Base-by-base conservation (phyloP, 225 moss, liverwort and hornwort genomes). In the Straminergon stramineum region DNA sequence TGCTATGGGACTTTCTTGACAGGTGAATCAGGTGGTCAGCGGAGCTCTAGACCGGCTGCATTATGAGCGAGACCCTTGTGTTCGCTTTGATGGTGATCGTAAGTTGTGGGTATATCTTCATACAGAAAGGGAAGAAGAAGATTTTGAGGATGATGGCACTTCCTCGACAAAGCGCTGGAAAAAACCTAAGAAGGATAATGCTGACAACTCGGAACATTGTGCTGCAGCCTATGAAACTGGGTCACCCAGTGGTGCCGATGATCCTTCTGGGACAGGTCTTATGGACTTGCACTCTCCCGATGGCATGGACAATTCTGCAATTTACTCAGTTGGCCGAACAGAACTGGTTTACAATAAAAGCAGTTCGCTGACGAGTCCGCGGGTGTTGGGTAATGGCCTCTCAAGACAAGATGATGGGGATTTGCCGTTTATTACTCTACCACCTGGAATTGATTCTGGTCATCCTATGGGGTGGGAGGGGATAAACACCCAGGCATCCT, bases 11-110 rank as follows among this genome's bases (percentile, higher is more conserved):
- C 66, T 86, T 58, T 84, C 58, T 63, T 79, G 65, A 84, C 91
- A 95, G 95, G 93, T 95, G 90, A 96, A 94, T 87, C 96, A 96
- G 92, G 96, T 96, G 87, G 96, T 96, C n/a, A 96, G 96, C 91
- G 96, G 96, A 92, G 96, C 96, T 85, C 86, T 96, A 87, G 96
- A 96, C 86, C 96, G 96, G 69, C 89, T 96, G 89, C 96, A 96
- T 90, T 96, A 96, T 83, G 96, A 96, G 91, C 94, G 96, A 86
- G 96, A 96, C 66, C 96, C 96, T 82, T 96, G 96, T 92, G 96
- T 96, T 67, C 95, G 94, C 82, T 96, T 96, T 88, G 96, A 96
- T 90, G 96, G 96, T 81, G 96, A 96, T 87, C 96, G 95, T 83
- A 96, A 96, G 84, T 86, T 95, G 75, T 96, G 96, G 96, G 94